Evolutionary conservation across 805 yeast genomes (phyloP), one percentile per base, ranked within the genome.

Genomic region (Torulaspora gathmanii): DNA sequence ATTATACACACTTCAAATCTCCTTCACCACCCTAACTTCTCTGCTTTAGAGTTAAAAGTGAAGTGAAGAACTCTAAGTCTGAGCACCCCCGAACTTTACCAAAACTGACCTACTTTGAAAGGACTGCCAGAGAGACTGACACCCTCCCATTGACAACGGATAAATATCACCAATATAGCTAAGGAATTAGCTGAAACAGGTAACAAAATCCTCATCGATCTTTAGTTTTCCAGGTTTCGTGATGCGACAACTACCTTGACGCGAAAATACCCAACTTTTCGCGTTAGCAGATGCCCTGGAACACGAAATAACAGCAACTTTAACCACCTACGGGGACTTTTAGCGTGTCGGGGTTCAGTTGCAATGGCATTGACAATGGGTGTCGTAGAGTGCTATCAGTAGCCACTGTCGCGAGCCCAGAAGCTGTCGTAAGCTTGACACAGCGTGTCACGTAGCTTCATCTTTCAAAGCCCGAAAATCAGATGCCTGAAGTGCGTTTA

Each of bases 251-350:
- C 12, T 17, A 5, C 11, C 19, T 16, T 23, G n/a, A 40, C 47
- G 47, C 44, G 44, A 44, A 44, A 34, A 16, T n/a, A n/a, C n/a
- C n/a, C n/a, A n/a, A n/a, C n/a, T 20, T 26, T 43, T 44, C 42
- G 47, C 42, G 47, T 44, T 19, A 44, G 6, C 15, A 5, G 17
- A 31, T 9, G 20, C 34, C 8, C 17, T 5, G 20, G 15, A 13
- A 23, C 42, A 39, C 26, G 36, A 40, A 36, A 44, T 8, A n/a
- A 11, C 5, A 4, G 17, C 34, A 8, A 15, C n/a, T 16, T 25
- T 13, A 36, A 16, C 31, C 10, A 16, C 16, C 34, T 15, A 12
- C 10, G 9, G 7, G 25, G 13, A 5, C 26, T 34, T 20, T 34
- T 34, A 15, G 37, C 37, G 37, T 8, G 20, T 22, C 17, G 34